Evolutionary conservation across 2,329 filamentous ascomycete species (phyloP).

Genomic region (Epicoccum sorghinum): DNA sequence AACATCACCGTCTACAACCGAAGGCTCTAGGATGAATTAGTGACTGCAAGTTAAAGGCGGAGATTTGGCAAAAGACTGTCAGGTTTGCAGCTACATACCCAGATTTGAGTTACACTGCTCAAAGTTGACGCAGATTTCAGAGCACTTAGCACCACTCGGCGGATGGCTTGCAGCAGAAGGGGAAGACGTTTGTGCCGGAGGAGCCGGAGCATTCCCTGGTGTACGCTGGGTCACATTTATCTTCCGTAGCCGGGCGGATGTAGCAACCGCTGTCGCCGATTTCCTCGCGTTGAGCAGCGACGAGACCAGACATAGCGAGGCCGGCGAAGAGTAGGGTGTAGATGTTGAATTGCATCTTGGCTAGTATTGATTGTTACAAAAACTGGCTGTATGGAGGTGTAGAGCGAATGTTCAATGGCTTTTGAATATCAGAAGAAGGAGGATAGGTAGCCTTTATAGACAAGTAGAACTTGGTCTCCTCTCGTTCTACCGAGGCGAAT

Average conservation of each 20-base stretch:
- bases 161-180: neutral
- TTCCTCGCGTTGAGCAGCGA: neutral
- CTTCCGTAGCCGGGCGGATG: neutral
- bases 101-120: no score
- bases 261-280: neutral
- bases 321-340: neutral
- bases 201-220: neutral
- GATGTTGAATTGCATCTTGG: neutral
- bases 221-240: neutral
- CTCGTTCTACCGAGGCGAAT: neutral
- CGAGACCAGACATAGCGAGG: neutral
- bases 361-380: neutral
- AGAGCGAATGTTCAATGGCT: neutral
- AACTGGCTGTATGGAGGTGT: neutral
- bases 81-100: neutral
- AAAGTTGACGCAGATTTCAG: neutral
- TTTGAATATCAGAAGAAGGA: neutral
- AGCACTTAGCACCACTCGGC: neutral
- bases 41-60: no score
- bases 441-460: neutral
- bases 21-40: no score
- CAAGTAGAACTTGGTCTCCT: neutral
- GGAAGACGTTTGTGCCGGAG: neutral
- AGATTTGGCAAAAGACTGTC: no score
- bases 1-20: no score